Percentiles rank a stretch among this genome's conserved stretches.
Evolutionary conservation across 1,139 yeast species (phyloP).

Genomic region (Entelexis sorbosivorans): DNA sequence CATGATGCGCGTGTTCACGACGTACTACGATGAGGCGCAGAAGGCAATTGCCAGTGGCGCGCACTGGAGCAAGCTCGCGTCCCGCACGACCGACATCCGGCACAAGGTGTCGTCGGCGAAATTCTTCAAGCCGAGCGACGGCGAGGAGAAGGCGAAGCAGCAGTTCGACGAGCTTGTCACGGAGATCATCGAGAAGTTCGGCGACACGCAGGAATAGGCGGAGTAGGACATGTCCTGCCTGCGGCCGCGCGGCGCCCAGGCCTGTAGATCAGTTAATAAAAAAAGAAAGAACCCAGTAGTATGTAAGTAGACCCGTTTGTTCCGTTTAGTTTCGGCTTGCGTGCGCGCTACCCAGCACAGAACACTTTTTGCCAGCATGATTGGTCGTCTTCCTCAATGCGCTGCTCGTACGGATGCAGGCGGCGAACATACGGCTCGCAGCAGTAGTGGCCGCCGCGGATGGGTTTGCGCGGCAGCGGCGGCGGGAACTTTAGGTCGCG

Average conservation of each 20-base stretch:
- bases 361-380: background rate
- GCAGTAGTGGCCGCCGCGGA: background rate
- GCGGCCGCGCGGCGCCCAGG: too few species aligned
- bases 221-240: too few species aligned
- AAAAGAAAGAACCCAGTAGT: background rate
- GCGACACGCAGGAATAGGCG: constrained; percentile 82
- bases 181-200: constrained; percentile 77
- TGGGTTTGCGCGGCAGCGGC: background rate
- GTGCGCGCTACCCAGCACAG: background rate
- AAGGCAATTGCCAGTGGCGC: constrained; percentile 93
- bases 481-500: background rate
- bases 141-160: constrained; percentile 62
- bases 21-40: constrained; percentile 94
- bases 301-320: background rate
- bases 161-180: constrained; percentile 69
- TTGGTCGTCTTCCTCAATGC: background rate
- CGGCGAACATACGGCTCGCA: background rate
- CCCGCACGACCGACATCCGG: constrained; percentile 78
- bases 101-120: constrained; percentile 90
- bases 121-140: constrained; percentile 90
- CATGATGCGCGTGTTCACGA: constrained; percentile 91
- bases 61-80: constrained; percentile 83
- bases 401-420: constrained; percentile 5
- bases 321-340: too few species aligned
- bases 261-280: too few species aligned